These are phyloP conservation scores for Sideroxylon spinosum DNA, from an alignment of 179 eudicot species.

Conservation along the genomic window DNA sequence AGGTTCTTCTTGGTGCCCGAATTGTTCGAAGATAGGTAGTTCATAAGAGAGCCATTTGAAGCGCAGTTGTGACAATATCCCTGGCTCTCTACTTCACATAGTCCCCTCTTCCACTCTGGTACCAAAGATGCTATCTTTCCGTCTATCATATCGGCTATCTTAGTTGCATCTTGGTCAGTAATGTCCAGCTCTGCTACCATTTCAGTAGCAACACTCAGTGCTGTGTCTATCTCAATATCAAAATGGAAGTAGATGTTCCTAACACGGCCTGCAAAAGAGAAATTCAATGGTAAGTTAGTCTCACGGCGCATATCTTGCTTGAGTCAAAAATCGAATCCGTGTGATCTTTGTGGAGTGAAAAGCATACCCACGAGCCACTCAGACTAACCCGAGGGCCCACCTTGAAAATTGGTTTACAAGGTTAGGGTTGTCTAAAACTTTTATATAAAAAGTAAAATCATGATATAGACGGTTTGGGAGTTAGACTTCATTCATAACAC, in stretches of 20 bases:
- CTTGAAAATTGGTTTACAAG: too few species aligned
- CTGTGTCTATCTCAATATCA: constrained; percentile 69
- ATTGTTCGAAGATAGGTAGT: constrained; percentile 26
- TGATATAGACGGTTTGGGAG: too few species aligned
- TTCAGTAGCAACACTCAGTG: constrained; percentile 69
- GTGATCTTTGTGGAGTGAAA: too few species aligned
- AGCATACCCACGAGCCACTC: too few species aligned
- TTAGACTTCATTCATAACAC: too few species aligned
- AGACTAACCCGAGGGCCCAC: too few species aligned
- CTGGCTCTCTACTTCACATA: constrained; percentile 35
- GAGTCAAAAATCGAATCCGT: too few species aligned
- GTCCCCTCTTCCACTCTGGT: constrained; percentile 56
- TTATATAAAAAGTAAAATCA: too few species aligned
- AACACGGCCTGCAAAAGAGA: constrained; percentile 48
- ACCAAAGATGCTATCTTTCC: constrained; percentile 54
- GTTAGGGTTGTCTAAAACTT: too few species aligned
- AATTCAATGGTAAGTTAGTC: neutral
- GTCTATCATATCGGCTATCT: constrained; percentile 77
- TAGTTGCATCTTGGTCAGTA: constrained; percentile 61
- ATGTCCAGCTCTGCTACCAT: constrained; percentile 80
- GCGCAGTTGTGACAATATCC: constrained; percentile 36
- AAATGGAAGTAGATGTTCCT: constrained; percentile 78
- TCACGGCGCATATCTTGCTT: too few species aligned
- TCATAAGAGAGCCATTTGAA: constrained; percentile 34
- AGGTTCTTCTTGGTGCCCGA: constrained; percentile 26